Percentiles rank a stretch among this genome's conserved stretches.
Conservation (phyloP, 495 filamentous ascomycete genomes). For the Amphirosellinia nigrospora region DNA sequence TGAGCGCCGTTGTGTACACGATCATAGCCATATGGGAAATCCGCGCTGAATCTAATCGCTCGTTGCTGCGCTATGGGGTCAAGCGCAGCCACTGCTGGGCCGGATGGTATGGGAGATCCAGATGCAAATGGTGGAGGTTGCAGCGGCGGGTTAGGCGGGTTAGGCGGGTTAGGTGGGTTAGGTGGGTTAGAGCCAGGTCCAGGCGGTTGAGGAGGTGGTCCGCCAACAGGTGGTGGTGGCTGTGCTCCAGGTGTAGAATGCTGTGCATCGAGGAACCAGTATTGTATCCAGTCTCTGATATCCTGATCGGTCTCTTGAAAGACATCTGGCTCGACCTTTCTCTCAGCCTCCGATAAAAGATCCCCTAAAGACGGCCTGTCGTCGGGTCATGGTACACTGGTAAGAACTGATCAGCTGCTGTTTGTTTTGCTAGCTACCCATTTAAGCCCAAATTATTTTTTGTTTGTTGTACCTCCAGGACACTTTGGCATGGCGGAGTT, state of each 20-base stretch:
- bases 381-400: constrained; percentile 32
- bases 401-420: neutral
- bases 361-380: constrained; percentile 27
- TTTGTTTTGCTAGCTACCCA: neutral
- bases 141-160: too few relatives aligned
- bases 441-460: neutral
- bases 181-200: too few relatives aligned
- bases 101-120: neutral
- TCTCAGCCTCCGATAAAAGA: constrained; percentile 23
- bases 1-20: neutral
- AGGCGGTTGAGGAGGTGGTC: neutral
- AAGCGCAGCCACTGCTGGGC: neutral
- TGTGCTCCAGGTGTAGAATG: neutral
- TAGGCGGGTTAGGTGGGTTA: too few relatives aligned
- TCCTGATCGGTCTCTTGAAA: constrained; percentile 10
- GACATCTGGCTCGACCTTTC: neutral
- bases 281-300: constrained; percentile 29
- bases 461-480: neutral
- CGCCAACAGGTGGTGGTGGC: neutral
- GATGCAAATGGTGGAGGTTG: neutral
- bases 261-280: constrained; percentile 6
- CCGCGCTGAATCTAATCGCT: neutral
- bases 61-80: neutral
- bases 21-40: constrained; percentile 1
- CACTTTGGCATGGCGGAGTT: too few relatives aligned